Evolutionary conservation across 2,329 filamentous ascomycete genomes (phyloP), one percentile per base, ranked within the genome.

Genomic region (Fusarium napiforme): DNA sequence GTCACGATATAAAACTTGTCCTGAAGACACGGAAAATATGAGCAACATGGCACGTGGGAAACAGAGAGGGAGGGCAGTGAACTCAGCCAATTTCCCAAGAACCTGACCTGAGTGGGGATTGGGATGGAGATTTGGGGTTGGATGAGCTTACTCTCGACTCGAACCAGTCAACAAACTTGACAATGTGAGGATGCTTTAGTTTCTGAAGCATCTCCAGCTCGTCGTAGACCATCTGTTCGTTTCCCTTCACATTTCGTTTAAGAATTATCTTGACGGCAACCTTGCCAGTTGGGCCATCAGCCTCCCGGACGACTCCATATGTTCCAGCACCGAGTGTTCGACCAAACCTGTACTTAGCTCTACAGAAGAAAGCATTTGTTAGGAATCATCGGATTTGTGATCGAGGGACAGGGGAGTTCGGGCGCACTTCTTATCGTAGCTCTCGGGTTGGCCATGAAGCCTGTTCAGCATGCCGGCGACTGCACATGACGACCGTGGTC

Each of bases 1-100:
- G 96, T 99, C 78, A 99, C 95, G 77, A 99, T 98, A 83, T 99
- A 99, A 86, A 97, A 99, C 87, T 99, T 99, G 87, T 99, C 96
- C 95, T 97, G 52, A 32, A 58, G 36, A 23, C 55, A 37, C 34
- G 34, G 28, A 63, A 42, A 23, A 26, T 52, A 56, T 77, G 55
- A 77, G 74, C 59, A 45, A 52, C 32, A 40, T 36, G 40, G 18
- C 37, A 57, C 40, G 47, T 47, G 42, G 28, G 34, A 46, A 32
- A 52, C n/a, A 18, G 42, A 19, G 50, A 52, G 30, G 60, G 64
- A 60, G 59, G 57, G 56, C 26, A 53, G 39, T 53, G 36, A 58
- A 39, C 49, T 55, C 40, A 49, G 12, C 26, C 53, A 55, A 53
- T 50, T 39, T 56, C 60, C 37, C 49, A 45, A 60, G 52, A 50